Evolutionary conservation across 768 basidiomycete genomes (phyloP).

Genomic region (Pisolithus orientalis): DNA sequence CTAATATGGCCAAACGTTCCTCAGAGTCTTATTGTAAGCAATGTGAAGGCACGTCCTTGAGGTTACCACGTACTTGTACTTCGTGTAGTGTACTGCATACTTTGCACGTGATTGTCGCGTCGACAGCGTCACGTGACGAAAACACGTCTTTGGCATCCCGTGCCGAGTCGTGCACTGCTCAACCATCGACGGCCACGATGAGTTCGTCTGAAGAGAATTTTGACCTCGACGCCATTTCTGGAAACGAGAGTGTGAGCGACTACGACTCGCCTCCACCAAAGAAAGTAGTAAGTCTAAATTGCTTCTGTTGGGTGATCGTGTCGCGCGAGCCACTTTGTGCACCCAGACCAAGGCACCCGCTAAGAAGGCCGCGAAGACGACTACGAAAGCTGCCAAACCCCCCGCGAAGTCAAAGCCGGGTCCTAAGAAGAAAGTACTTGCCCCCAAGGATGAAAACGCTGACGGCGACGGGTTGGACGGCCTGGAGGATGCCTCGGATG

Average conservation of each 20-base stretch:
- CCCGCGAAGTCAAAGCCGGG: constrained; percentile 45
- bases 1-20: constrained; percentile 2
- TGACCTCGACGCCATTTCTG: constrained; percentile 51
- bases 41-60: constrained; percentile 47
- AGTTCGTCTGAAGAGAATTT: constrained; percentile 75
- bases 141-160: too few species aligned
- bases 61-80: too few species aligned
- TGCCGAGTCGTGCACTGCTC: too few species aligned
- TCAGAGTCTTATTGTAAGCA: constrained; percentile 71
- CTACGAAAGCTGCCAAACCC: constrained; percentile 43
- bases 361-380: constrained; percentile 26
- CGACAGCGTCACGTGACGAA: too few species aligned
- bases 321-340: constrained; percentile 14
- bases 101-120: too few species aligned
- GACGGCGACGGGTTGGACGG: constrained; percentile 42
- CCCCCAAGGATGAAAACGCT: constrained; percentile 58
- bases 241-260: constrained; percentile 49
- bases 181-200: constrained; percentile 34
- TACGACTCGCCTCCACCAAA: constrained; percentile 57
- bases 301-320: background rate
- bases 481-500: constrained; percentile 32
- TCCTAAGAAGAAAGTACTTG: constrained; percentile 66
- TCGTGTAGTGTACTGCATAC: too few species aligned
- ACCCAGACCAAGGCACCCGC: constrained; percentile 28
- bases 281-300: constrained; percentile 34